Evolutionary conservation across 441 rosid species (phyloP).

Genomic region (Melastoma candidum): DNA sequence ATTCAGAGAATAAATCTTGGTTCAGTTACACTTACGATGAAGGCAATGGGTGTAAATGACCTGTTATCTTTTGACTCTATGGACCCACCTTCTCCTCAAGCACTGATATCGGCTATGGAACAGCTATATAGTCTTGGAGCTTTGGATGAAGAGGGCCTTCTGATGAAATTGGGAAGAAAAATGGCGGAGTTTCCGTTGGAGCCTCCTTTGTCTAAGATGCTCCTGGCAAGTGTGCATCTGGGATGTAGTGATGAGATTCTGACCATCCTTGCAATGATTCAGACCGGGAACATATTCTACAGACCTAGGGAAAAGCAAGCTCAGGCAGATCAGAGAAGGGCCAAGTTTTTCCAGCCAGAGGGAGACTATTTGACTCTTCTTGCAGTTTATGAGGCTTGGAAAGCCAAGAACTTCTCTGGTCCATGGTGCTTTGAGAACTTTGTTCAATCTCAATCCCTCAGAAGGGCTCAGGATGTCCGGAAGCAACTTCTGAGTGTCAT

Average conservation of each 20-base stretch:
- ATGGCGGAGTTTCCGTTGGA: conserved; percentile 94
- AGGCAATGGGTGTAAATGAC: conserved; percentile 89
- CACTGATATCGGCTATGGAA: conserved; percentile 87
- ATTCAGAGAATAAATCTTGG: conserved; percentile 84
- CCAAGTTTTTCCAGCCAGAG: conserved; percentile 85
- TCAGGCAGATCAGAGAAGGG: conserved; percentile 84
- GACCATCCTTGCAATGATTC: conserved; percentile 80
- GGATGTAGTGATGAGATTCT: conserved; percentile 89
- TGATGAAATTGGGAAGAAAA: conserved; percentile 76
- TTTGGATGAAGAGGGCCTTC: conserved; percentile 78
- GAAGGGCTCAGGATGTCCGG: conserved; percentile 83
- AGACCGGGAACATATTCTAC: conserved; percentile 76
- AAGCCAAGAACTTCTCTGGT: conserved; percentile 78
- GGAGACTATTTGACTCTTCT: conserved; percentile 86
- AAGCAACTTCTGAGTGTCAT: conserved; percentile 82
- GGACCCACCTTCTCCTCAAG: conserved; percentile 91
- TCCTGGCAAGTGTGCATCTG: conserved; percentile 81
- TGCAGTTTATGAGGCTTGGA: conserved; percentile 89
- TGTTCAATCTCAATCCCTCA: conserved; percentile 67
- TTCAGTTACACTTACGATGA: conserved; percentile 50
- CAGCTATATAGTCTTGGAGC: conserved; percentile 81
- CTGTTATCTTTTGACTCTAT: conserved; percentile 73
- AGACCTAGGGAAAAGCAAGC: conserved; percentile 92
- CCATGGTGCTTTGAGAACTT: conserved; percentile 91
- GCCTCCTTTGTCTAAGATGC: conserved; percentile 84